Evolutionary conservation across 805 yeast species (phyloP), one percentile per base, ranked within the genome.

Genomic region (Spathaspora girioi): DNA sequence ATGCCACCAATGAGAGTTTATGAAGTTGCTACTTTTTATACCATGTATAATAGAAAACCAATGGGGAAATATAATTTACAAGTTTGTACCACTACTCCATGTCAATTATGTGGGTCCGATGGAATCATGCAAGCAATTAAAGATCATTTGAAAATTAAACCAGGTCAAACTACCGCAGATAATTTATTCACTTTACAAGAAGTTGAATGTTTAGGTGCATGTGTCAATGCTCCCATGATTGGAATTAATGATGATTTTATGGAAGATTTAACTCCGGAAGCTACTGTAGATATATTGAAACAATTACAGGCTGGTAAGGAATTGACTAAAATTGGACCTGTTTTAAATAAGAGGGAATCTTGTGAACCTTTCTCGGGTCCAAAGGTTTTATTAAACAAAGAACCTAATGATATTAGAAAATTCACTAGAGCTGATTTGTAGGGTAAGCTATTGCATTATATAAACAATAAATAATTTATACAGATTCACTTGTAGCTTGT

Each of bases 1-100:
- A 86, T 89, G 84, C 96, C 96, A 29, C 96, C 96, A 53, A 89
- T 89, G 96, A 82, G 96, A 72, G 96, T 89, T 29, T 89, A 89
- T 69, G 96, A 89, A 68, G 96, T 89, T 56, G 96, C 96, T 31
- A 87, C 96, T 42, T 89, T 89, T 74, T 89, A 89, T 73, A 89
- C 96, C 59, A 89, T 89, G 96, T 89, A 84, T 75, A 87, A 87
- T 73, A 82, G 94, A 68, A 77, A 80, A 57, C 96, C 96, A 47
- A 83, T 89, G 80, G 96, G 96, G 54, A 87, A 88, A 65, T 87
- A 80, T 67, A 87, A 87, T 66, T 71, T 89, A 50, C 96, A 89
- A 68, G 85, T 89, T 41, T 89, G 96, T 72, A 89, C 96, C 52
- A 89, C 96, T 44, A 89, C 96, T 15, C 94, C 96, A 35, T 89